Evolutionary conservation across 148 eudicot species (phyloP).

Genomic region (Chenopodium quinoa): DNA sequence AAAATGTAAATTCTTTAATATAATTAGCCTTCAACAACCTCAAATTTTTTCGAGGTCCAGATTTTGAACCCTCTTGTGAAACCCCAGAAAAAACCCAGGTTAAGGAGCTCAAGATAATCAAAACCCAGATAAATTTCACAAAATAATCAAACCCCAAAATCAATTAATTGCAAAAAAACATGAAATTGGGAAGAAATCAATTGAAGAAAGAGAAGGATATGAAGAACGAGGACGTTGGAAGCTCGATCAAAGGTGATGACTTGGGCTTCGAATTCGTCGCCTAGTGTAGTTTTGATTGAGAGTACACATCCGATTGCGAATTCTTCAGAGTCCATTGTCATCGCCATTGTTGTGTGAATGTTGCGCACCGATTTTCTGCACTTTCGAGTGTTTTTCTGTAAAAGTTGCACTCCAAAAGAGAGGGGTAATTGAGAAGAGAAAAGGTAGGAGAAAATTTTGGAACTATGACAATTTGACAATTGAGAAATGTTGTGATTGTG

Average conservation of each 20-base stretch:
- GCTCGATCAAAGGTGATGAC: conserved; percentile 71
- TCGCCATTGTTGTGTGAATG: conserved; percentile 19
- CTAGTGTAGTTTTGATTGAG: conserved; percentile 82
- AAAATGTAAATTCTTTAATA: conserved; percentile 66
- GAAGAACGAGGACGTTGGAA: conserved; percentile 85
- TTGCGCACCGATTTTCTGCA: neutral
- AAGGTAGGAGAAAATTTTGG: too few species aligned
- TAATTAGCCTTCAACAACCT: conserved; percentile 79
- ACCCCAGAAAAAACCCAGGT: conserved; percentile 23
- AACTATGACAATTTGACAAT: too few species aligned
- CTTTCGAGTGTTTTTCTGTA: neutral
- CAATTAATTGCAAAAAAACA: neutral
- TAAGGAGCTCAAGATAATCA: conserved; percentile 36
- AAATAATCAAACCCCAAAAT: neutral
- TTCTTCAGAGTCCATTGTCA: conserved; percentile 43
- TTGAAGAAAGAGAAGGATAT: conserved; percentile 53
- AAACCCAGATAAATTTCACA: conserved; percentile 1
- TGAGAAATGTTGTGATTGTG: too few species aligned
- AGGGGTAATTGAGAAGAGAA: too few species aligned
- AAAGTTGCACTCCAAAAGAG: neutral
- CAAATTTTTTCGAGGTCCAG: conserved; percentile 64
- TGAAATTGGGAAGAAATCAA: neutral
- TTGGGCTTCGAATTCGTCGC: conserved; percentile 88
- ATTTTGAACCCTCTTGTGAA: conserved; percentile 65
- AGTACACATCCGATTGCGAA: conserved; percentile 73